These are phyloP conservation scores for Backusella sp. DNA, from an alignment of 192 early-diverging fungal genomes.

Conservation along the genomic window DNA sequence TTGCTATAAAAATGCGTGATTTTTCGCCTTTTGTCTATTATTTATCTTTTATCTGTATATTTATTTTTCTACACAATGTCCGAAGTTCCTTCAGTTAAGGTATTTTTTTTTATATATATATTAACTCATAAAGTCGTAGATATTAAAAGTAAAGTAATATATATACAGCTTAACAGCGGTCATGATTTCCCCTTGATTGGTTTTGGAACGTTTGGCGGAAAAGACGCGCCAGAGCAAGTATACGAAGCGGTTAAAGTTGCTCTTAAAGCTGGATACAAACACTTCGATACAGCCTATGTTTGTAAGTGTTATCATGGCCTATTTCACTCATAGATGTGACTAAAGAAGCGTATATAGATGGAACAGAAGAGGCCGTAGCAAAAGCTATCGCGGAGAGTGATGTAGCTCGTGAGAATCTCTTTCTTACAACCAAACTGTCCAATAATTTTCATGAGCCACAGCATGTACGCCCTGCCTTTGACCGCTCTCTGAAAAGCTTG, in stretches of 20 bases:
- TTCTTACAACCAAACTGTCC: constrained; percentile 59
- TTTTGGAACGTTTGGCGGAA: constrained; percentile 24
- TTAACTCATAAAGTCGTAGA: neutral
- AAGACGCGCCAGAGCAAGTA: constrained; percentile 21
- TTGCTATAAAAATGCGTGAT: neutral
- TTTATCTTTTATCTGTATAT: neutral
- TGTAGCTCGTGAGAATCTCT: constrained; percentile 62
- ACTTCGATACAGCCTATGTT: constrained; percentile 47
- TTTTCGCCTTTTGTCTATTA: neutral
- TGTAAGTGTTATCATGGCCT: neutral
- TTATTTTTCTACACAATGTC: neutral
- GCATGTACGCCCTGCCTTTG: constrained; percentile 58
- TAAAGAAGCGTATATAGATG: constrained; percentile 31
- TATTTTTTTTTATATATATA: neutral
- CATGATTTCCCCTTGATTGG: constrained; percentile 26
- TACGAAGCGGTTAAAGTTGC: constrained; percentile 29
- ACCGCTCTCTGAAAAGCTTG: constrained; percentile 68
- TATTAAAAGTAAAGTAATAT: neutral
- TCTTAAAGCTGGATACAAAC: constrained; percentile 58
- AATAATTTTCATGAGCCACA: constrained; percentile 54
- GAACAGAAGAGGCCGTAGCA: constrained; percentile 69
- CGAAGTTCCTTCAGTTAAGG: constrained; percentile 9
- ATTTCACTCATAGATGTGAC: neutral
- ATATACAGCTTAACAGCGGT: constrained; percentile 23
- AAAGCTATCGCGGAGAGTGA: constrained; percentile 47